Conservation (phyloP, 1,139 yeast genomes). For the Magnusiomyces sp. region DNA sequence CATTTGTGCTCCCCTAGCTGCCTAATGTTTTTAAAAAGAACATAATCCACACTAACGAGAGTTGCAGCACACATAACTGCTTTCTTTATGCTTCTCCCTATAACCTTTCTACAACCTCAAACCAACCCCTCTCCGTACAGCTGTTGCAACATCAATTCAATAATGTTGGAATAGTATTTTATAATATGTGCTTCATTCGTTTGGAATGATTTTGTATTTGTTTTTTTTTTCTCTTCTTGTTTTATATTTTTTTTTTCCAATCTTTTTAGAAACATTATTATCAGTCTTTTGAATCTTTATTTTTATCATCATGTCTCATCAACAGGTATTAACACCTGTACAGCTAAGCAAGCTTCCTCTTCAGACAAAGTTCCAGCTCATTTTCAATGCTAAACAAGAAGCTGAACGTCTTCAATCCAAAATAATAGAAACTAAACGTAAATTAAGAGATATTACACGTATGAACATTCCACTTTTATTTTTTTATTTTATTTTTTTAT, state of each 20-base stretch:
- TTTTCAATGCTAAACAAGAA: background rate
- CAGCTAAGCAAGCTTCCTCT: constrained; percentile 2
- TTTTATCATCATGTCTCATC: background rate
- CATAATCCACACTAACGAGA: too few relatives aligned
- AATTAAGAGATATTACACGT: background rate
- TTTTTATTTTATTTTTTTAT: background rate
- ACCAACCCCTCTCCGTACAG: too few relatives aligned
- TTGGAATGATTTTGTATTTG: constrained; percentile 10
- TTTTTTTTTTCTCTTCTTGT: background rate
- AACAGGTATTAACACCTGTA: background rate
- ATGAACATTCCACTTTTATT: background rate
- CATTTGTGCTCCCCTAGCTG: too few relatives aligned
- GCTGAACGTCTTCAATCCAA: constrained; percentile 1
- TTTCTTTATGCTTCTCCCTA: too few relatives aligned
- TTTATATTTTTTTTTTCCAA: background rate
- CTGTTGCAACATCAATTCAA: too few relatives aligned
- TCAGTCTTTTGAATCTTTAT: constrained; percentile 8
- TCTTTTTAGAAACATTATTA: constrained; percentile 11
- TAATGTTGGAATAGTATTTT: too few relatives aligned
- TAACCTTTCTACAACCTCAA: too few relatives aligned
- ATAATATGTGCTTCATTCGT: constrained; percentile 9
- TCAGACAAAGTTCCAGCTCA: constrained; percentile 5
- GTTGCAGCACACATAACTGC: too few relatives aligned
- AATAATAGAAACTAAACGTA: background rate
- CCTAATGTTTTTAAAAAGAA: too few relatives aligned